These are phyloP conservation scores for Quercus parvula DNA, from an alignment of 306 rosid species.

Conservation along the genomic window DNA sequence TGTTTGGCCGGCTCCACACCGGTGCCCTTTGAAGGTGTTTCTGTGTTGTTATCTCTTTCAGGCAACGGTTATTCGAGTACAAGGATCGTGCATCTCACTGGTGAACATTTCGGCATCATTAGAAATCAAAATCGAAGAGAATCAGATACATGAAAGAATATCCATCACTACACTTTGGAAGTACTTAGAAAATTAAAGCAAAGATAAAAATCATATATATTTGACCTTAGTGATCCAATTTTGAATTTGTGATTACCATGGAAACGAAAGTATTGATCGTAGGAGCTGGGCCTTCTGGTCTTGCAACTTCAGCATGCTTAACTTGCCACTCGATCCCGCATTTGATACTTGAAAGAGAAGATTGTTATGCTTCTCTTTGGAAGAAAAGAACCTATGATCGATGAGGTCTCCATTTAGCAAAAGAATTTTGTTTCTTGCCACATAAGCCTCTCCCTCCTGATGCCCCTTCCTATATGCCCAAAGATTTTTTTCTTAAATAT, in stretches of 20 bases:
- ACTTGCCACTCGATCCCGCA: slow-evolving; percentile 25
- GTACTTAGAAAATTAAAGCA: neutral
- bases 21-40: no score
- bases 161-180: no score
- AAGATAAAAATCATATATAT: neutral
- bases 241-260: neutral
- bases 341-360: slow-evolving; percentile 42
- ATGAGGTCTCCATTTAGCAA: slow-evolving; percentile 42
- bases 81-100: no score
- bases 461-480: slow-evolving; percentile 31
- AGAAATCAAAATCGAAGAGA: no score
- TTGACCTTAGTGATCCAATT: no score
- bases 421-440: slow-evolving; percentile 39
- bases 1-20: no score
- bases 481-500: slow-evolving; percentile 21
- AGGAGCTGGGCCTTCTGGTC: slow-evolving; percentile 51
- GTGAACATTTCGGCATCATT: no score
- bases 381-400: slow-evolving; percentile 44
- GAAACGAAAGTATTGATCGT: slow-evolving; percentile 21
- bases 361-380: slow-evolving; percentile 55
- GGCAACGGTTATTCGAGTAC: no score
- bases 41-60: no score
- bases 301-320: slow-evolving; percentile 42
- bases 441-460: slow-evolving; percentile 23
- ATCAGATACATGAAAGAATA: no score